These are phyloP conservation scores for Perkinsela sp. DNA, from an alignment of 208 protist genomes.

Conservation along the genomic window DNA sequence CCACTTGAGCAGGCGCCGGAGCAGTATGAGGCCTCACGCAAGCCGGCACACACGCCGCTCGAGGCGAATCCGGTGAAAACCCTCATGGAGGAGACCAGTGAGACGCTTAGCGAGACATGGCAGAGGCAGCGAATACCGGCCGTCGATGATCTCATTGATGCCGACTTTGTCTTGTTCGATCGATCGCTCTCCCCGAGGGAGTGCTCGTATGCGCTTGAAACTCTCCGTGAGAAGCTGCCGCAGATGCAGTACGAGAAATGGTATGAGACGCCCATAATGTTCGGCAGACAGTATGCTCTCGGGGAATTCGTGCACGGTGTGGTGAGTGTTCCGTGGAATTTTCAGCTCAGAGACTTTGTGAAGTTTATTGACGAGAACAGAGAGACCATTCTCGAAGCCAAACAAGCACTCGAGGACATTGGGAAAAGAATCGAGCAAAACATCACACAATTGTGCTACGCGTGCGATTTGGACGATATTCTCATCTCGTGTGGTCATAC, in stretches of 20 bases:
- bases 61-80: constrained; percentile 9
- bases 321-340: constrained; percentile 56
- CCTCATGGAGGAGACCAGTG: constrained; percentile 48
- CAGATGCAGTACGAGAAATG: constrained; percentile 53
- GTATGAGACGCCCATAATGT: constrained; percentile 53
- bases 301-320: constrained; percentile 26
- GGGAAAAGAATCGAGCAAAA: constrained; percentile 31
- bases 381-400: constrained; percentile 16
- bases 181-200: constrained; percentile 39
- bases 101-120: constrained; percentile 31
- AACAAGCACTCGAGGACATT: constrained; percentile 12
- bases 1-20: not conserved
- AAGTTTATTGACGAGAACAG: constrained; percentile 46
- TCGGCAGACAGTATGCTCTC: constrained; percentile 34
- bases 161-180: constrained; percentile 46
- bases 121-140: constrained; percentile 29
- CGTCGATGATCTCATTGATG: constrained; percentile 60
- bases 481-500: constrained; percentile 56
- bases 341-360: constrained; percentile 33
- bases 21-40: not conserved
- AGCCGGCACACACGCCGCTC: not conserved
- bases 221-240: constrained; percentile 29
- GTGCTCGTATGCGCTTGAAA: constrained; percentile 43
- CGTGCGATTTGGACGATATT: constrained; percentile 42
- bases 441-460: constrained; percentile 33